A percentile compares a stretch with the other conserved stretches of the same genome.
Evolutionary conservation across 83 land plant genomes (phyloP).

Genomic region (Isoetes engelmannii): DNA sequence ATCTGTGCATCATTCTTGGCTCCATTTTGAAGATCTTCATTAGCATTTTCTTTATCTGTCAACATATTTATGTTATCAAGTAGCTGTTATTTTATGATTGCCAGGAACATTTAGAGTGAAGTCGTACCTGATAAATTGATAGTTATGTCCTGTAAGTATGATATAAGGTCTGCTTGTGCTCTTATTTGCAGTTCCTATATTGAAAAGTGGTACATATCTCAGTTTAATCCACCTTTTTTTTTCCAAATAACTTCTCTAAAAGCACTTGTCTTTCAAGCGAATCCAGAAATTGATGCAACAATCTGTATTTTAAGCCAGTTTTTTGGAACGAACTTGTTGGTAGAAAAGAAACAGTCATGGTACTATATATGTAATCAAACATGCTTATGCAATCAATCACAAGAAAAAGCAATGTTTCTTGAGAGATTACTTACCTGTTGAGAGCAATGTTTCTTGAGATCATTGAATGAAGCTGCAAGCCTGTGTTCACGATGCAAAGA

Average conservation of each 20-base stretch:
- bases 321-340: background rate
- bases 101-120: no score
- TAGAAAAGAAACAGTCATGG: background rate
- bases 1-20: no score
- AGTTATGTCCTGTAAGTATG: slow-evolving; percentile 7
- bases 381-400: background rate
- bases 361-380: background rate
- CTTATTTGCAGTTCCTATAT: slow-evolving; percentile 12
- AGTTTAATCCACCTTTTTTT: background rate
- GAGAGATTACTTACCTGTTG: slow-evolving; percentile 7
- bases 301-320: background rate
- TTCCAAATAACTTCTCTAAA: background rate
- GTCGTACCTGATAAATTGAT: no score
- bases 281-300: background rate
- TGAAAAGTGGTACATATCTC: background rate
- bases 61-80: no score
- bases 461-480: slow-evolving; percentile 15
- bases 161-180: slow-evolving; percentile 16
- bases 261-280: background rate
- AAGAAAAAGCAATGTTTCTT: background rate
- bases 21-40: no score
- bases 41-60: no score
- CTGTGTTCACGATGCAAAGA: slow-evolving; percentile 11
- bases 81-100: no score
- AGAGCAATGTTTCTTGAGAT: slow-evolving; percentile 9